Evolutionary conservation across 495 filamentous ascomycete genomes (phyloP).

Genomic region (Trichoderma orchidacearum): DNA sequence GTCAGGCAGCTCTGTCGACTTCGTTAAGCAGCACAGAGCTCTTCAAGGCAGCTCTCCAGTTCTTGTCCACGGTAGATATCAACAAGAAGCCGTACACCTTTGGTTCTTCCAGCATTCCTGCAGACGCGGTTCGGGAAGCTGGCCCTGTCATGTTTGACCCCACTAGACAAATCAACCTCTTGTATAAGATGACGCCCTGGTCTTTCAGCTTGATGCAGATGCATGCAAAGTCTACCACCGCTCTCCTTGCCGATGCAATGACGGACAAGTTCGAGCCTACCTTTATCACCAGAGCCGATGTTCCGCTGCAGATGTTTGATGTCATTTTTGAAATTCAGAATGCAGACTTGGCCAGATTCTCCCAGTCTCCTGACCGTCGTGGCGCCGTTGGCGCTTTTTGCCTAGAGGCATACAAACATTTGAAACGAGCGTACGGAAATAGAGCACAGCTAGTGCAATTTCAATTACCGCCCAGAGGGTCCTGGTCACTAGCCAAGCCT

Average conservation of each 20-base stretch:
- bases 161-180: conserved; percentile 57
- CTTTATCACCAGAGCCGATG: conserved; percentile 62
- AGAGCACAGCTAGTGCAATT: conserved; percentile 55
- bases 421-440: conserved; percentile 60
- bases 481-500: conserved; percentile 26
- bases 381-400: conserved; percentile 21
- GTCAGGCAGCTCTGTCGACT: conserved; percentile 53
- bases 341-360: conserved; percentile 4
- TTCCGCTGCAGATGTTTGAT: conserved; percentile 61
- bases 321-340: conserved; percentile 25
- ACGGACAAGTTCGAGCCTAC: conserved; percentile 70
- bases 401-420: conserved; percentile 42
- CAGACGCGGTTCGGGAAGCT: conserved; percentile 19
- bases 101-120: conserved; percentile 12
- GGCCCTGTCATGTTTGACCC: conserved; percentile 51
- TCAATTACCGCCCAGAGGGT: conserved; percentile 16
- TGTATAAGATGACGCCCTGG: conserved; percentile 86
- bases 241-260: conserved; percentile 57
- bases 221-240: conserved; percentile 56
- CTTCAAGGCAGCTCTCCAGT: conserved; percentile 84
- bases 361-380: conserved; percentile 13
- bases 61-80: conserved; percentile 59
- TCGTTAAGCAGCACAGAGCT: conserved; percentile 86
- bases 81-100: conserved; percentile 47
- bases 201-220: conserved; percentile 57